These are phyloP conservation scores for Calonectria pteridis DNA, from an alignment of 2,329 filamentous ascomycete species.

Conservation along the genomic window DNA sequence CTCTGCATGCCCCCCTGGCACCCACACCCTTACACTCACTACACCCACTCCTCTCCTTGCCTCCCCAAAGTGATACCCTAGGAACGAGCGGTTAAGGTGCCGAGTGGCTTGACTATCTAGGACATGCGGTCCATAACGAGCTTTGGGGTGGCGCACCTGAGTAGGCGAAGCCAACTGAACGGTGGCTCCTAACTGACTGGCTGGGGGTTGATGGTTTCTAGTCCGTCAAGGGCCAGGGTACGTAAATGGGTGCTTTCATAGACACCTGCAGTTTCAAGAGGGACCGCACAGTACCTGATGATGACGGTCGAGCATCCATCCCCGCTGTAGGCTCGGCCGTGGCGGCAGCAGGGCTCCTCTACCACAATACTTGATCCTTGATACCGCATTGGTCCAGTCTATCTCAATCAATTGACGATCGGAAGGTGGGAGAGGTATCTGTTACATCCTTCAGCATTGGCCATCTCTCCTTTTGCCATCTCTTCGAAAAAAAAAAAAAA, in stretches of 20 bases:
- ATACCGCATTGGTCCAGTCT: not conserved
- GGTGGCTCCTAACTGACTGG: not conserved
- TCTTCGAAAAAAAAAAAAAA: constrained; percentile 27
- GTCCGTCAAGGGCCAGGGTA: not conserved
- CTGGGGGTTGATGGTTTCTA: not conserved
- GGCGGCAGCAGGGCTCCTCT: constrained; percentile 35
- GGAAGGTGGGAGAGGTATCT: constrained; percentile 33
- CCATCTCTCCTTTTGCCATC: constrained; percentile 38
- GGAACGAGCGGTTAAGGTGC: not conserved
- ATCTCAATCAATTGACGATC: not conserved
- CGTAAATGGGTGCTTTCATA: not conserved
- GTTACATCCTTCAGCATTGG: constrained; percentile 37
- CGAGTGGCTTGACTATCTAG: constrained; percentile 1
- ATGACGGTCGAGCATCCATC: not conserved
- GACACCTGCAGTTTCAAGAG: not conserved
- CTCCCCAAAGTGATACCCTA: not conserved
- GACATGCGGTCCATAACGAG: not conserved
- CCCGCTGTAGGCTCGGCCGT: constrained; percentile 28
- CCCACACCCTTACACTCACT: not conserved
- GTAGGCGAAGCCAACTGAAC: too few relatives aligned
- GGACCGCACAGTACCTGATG: not conserved
- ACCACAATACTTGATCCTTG: constrained; percentile 17
- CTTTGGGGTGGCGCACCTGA: not conserved
- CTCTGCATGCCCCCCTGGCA: not conserved
- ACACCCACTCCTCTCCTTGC: not conserved